Percentiles rank a stretch among this genome's conserved stretches.
These are phyloP conservation scores for Hanseniaspora vineae DNA, from an alignment of 805 yeast species.

Conservation along the genomic window DNA sequence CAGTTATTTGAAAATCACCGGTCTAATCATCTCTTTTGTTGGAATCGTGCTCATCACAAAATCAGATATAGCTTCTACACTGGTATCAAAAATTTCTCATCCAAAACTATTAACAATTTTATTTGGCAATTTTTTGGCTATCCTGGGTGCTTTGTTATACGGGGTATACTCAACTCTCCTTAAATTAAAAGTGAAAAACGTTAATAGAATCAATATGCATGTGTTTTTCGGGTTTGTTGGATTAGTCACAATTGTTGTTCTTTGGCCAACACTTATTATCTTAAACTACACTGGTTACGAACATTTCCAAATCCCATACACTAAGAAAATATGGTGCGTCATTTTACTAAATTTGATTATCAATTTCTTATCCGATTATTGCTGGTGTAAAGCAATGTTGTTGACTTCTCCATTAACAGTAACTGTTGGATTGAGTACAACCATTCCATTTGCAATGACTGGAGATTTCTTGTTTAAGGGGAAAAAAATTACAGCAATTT, in stretches of 20 bases:
- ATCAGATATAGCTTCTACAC: conserved; percentile 30
- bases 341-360: conserved; percentile 56
- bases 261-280: conserved; percentile 74
- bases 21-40: conserved; percentile 54
- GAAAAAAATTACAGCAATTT: conserved; percentile 45
- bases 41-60: conserved; percentile 76
- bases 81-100: conserved; percentile 13
- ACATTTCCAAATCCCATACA: conserved; percentile 55
- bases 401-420: conserved; percentile 90
- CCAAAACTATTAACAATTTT: conserved; percentile 25
- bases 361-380: conserved; percentile 77
- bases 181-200: conserved; percentile 60
- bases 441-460: conserved; percentile 88
- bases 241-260: conserved; percentile 51
- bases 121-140: conserved; percentile 68
- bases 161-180: conserved; percentile 83
- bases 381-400: conserved; percentile 94
- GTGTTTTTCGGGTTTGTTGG: conserved; percentile 95
- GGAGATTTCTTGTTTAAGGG: conserved; percentile 73
- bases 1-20: conserved; percentile 49
- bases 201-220: conserved; percentile 67
- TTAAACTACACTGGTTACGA: conserved; percentile 58
- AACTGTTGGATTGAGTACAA: conserved; percentile 85
- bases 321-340: conserved; percentile 36
- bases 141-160: conserved; percentile 77